Percentiles rank a stretch among this genome's conserved stretches.
phyloP scores from a whole-genome alignment of 2,329 filamentous ascomycete genomes.

The Diplodia sapinea region DNA sequence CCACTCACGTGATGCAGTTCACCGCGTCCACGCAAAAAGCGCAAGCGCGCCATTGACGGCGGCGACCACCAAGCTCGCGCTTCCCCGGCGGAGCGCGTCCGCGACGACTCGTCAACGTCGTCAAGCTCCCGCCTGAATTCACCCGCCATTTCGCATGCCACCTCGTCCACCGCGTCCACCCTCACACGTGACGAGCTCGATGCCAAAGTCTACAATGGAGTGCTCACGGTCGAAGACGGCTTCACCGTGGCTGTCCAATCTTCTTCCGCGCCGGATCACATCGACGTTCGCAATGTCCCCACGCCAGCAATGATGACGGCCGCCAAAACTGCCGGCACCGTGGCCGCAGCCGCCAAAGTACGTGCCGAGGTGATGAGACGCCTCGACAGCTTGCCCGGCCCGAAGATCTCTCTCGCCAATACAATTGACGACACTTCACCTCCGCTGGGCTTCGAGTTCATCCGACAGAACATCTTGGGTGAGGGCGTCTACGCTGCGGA shows the following conservation, averaged over 20 bases:
- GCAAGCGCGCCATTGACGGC: conserved; percentile 38
- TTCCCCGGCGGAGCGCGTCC: conserved; percentile 8
- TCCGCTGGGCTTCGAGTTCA: conserved; percentile 71
- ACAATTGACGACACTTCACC: conserved; percentile 60
- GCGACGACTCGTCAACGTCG: not conserved
- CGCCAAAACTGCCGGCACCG: conserved; percentile 40
- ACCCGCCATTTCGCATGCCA: not conserved
- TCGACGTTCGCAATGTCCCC: conserved; percentile 45
- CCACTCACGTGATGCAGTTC: conserved; percentile 19
- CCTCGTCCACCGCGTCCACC: not conserved
- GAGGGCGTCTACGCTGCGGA: conserved; percentile 65
- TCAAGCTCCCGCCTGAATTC: conserved; percentile 16
- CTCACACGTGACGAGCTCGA: conserved; percentile 6
- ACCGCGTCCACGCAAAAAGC: conserved; percentile 34
- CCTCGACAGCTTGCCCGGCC: conserved; percentile 41
- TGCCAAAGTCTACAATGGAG: conserved; percentile 50
- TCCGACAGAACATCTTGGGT: conserved; percentile 65
- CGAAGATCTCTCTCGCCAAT: conserved; percentile 67
- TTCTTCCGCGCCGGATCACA: conserved; percentile 34
- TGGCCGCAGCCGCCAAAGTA: conserved; percentile 45
- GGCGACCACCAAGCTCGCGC: conserved; percentile 32
- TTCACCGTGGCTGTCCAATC: conserved; percentile 37
- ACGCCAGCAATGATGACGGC: conserved; percentile 45
- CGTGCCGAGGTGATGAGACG: conserved; percentile 47
- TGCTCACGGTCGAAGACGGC: conserved; percentile 46